Conservation (phyloP, 208 protist species). For the Vickermania ingenoplastis region DNA sequence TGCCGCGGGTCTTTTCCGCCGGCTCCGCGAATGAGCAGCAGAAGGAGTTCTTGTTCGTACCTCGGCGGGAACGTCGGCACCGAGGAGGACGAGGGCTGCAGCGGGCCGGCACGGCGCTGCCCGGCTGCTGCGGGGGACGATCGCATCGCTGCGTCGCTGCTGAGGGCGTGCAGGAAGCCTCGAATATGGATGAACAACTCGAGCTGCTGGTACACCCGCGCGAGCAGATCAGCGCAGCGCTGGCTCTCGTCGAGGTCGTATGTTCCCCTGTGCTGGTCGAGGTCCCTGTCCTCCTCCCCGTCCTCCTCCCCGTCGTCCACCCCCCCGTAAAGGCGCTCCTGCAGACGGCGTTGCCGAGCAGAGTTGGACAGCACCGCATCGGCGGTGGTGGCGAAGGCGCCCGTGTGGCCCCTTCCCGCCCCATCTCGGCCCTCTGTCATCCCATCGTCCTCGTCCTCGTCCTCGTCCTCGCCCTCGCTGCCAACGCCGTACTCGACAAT, state of each 20-base stretch:
- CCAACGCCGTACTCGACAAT: slow-evolving; percentile 13
- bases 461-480: slow-evolving; percentile 9
- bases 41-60: no score
- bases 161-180: background rate
- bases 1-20: no score
- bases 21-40: no score
- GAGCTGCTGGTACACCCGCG: background rate
- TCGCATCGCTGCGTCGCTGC: background rate
- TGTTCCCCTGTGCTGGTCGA: background rate
- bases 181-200: background rate
- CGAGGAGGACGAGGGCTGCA: no score
- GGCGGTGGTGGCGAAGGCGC: no score
- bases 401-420: background rate
- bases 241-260: background rate
- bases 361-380: no score
- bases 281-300: slow-evolving; percentile 6
- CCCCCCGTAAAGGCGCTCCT: no score
- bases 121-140: no score
- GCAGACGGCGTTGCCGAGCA: no score
- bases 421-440: background rate
- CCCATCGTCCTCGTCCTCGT: slow-evolving; percentile 6
- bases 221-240: background rate
- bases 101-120: no score
- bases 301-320: slow-evolving; percentile 12
- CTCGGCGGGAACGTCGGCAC: no score